A percentile compares a stretch with the other conserved stretches of the same genome.
These are phyloP conservation scores for Gossypium rotundifolium DNA, from an alignment of 345 rosid species.

Conservation along the genomic window DNA sequence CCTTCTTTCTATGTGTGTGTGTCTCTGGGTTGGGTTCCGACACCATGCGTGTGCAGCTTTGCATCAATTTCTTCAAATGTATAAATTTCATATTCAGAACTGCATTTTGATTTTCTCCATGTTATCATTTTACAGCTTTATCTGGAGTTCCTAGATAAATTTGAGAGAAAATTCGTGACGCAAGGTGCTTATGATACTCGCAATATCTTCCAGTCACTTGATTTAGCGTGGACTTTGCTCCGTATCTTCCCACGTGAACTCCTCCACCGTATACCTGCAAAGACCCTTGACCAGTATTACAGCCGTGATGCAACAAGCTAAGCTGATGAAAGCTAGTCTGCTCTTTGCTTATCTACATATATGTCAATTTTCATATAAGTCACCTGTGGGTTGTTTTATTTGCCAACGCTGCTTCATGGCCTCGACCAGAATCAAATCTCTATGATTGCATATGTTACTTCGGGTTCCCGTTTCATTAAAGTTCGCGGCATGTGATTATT, in stretches of 20 bases:
- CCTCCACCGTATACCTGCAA: constrained; percentile 95
- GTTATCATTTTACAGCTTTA: constrained; percentile 54
- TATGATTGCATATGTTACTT: not conserved
- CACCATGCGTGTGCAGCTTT: not conserved
- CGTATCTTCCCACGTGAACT: constrained; percentile 98
- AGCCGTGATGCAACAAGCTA: constrained; percentile 63
- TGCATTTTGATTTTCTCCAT: not conserved
- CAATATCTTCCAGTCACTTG: constrained; percentile 89
- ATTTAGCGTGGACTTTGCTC: constrained; percentile 92
- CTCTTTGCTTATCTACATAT: not conserved
- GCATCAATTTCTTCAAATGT: not conserved
- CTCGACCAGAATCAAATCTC: not conserved
- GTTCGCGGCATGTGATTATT: not conserved
- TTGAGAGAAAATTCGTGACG: constrained; percentile 82
- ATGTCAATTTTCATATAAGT: not conserved
- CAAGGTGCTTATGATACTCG: constrained; percentile 98
- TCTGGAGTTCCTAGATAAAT: constrained; percentile 75
- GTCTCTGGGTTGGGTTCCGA: not conserved
- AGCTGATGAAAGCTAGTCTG: constrained; percentile 1
- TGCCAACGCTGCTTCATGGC: not conserved
- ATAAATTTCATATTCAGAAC: not conserved
- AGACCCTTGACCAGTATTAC: constrained; percentile 77
- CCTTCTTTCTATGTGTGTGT: not conserved
- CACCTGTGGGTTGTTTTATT: not conserved
- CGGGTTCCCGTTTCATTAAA: not conserved